Conservation (phyloP, 768 basidiomycete species). For the Leucocoprinus leucothites region DNA sequence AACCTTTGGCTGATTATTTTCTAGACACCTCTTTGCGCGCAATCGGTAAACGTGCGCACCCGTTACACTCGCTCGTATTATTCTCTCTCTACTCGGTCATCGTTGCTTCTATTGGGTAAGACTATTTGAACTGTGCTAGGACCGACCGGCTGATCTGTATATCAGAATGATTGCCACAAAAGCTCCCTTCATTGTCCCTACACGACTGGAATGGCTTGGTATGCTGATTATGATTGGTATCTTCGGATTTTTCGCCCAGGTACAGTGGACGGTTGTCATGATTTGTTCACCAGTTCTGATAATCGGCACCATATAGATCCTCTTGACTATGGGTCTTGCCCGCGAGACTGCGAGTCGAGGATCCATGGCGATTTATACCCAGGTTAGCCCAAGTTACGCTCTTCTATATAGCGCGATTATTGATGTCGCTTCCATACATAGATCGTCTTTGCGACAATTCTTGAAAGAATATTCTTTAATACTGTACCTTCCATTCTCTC, state of each 20-base stretch:
- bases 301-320: constrained; percentile 8
- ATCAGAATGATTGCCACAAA: constrained; percentile 42
- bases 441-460: constrained; percentile 63
- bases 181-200: constrained; percentile 39
- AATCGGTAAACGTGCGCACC: constrained; percentile 69
- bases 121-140: not conserved
- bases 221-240: constrained; percentile 46
- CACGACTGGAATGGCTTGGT: constrained; percentile 34
- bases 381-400: constrained; percentile 25
- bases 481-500: constrained; percentile 57
- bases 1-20: not conserved
- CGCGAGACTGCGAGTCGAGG: constrained; percentile 67
- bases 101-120: constrained; percentile 30
- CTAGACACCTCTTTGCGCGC: constrained; percentile 41
- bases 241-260: constrained; percentile 48
- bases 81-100: constrained; percentile 56
- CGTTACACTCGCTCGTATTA: constrained; percentile 64
- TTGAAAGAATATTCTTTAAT: constrained; percentile 67
- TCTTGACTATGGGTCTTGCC: constrained; percentile 46
- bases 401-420: not conserved
- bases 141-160: too few relatives aligned
- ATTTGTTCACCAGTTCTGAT: not conserved
- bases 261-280: constrained; percentile 9
- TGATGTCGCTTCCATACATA: constrained; percentile 18
- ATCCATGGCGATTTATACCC: constrained; percentile 53